phyloP scores from a whole-genome alignment of 1,284 basidiomycete genomes.

The Golubevia pallescens region DNA sequence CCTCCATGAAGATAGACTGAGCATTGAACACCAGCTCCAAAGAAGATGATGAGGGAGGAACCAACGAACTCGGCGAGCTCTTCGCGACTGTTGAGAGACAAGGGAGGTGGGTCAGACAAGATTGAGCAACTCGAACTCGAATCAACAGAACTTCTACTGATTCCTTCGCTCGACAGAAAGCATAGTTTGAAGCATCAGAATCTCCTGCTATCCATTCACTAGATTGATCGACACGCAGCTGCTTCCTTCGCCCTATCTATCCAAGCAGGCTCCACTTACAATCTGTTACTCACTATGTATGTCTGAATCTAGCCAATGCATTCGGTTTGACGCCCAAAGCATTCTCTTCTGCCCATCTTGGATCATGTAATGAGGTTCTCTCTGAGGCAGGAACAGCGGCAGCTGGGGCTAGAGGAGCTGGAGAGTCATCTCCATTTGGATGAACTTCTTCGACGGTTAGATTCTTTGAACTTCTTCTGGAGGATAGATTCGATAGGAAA shows the following conservation, averaged over 20 bases:
- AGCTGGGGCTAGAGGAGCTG: neutral
- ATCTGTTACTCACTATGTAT: conserved; percentile 19
- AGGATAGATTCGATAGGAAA: neutral
- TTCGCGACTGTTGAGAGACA: neutral
- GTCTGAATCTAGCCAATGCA: conserved; percentile 22
- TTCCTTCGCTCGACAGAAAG: too few species aligned
- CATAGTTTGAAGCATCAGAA: too few species aligned
- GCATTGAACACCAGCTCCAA: conserved; percentile 52
- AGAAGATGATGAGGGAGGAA: conserved; percentile 20
- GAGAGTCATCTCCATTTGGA: neutral
- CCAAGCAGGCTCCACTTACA: too few species aligned
- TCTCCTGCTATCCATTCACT: too few species aligned
- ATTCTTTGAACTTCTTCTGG: neutral
- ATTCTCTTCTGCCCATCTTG: conserved; percentile 18
- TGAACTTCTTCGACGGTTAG: neutral
- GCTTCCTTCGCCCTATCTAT: too few species aligned
- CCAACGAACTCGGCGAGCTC: neutral
- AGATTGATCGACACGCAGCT: too few species aligned
- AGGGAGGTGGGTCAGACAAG: neutral
- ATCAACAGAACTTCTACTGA: too few species aligned
- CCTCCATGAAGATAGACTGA: conserved; percentile 38
- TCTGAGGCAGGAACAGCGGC: conserved; percentile 1
- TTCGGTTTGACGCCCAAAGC: conserved; percentile 17
- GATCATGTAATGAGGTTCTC: conserved; percentile 22
- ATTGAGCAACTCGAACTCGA: neutral